Conservation (phyloP, 768 basidiomycete genomes). For the Nidula microcarpa region DNA sequence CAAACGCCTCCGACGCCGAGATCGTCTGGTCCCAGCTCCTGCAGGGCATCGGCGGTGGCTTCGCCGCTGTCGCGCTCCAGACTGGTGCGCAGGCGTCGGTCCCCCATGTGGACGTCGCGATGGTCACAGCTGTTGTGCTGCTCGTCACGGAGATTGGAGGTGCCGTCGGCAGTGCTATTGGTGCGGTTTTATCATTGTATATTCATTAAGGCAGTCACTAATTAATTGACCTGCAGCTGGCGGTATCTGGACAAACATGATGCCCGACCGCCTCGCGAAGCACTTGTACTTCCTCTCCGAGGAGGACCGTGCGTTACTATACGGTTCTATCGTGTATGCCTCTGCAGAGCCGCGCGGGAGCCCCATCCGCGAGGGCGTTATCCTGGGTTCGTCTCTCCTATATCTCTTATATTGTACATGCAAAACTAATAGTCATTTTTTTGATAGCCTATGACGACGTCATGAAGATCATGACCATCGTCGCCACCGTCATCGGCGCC, state of each 20-base stretch:
- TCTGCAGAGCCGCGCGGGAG: constrained; percentile 43
- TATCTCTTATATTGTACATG: not conserved
- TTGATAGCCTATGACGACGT: constrained; percentile 48
- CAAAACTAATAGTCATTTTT: not conserved
- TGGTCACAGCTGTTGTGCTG: constrained; percentile 65
- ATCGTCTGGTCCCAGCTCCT: constrained; percentile 67
- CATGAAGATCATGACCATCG: constrained; percentile 54
- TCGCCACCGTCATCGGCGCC: constrained; percentile 49
- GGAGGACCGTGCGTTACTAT: constrained; percentile 41
- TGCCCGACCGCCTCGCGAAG: constrained; percentile 58
- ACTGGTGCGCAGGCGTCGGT: constrained; percentile 67
- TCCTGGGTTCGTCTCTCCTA: constrained; percentile 39
- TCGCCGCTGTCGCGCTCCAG: constrained; percentile 54
- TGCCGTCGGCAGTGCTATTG: constrained; percentile 60
- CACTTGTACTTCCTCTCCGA: constrained; percentile 49
- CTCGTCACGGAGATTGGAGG: constrained; percentile 69
- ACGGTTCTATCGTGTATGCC: constrained; percentile 53
- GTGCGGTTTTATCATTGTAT: constrained; percentile 21
- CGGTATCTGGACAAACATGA: constrained; percentile 60
- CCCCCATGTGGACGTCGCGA: constrained; percentile 61
- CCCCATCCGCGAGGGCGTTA: constrained; percentile 63
- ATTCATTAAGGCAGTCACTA: not conserved
- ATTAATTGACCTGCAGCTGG: constrained; percentile 35
- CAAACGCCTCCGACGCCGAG: constrained; percentile 48
- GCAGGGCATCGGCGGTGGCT: constrained; percentile 73